Evolutionary conservation across 2,329 filamentous ascomycete species (phyloP), one percentile per base, ranked within the genome.

Genomic region (Fusarium concolor): DNA sequence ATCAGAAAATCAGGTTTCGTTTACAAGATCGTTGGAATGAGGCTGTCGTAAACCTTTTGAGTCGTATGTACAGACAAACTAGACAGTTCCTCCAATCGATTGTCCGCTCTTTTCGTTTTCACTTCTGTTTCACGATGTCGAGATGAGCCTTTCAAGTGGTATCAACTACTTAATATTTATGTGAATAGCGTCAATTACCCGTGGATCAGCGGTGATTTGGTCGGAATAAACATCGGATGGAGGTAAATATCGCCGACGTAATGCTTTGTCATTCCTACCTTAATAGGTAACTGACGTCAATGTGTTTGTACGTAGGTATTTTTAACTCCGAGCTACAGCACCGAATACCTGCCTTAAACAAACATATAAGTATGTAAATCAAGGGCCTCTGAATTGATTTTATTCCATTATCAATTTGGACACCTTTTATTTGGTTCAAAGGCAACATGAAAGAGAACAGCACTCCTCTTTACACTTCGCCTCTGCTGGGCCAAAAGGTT

Each of bases 401-500:
- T 22, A 14, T n/a, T 8, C 9, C 31, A 8, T 42, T 46, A 33
- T 37, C n/a, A 39, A 54, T 58, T 28, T 28, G 10, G n/a, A 12
- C n/a, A 22, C 33, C 15, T 9, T 33, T 29, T 31, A 5, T 37
- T 22, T 14, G 20, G 12, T n/a, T n/a, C 12, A n/a, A 41, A 43
- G 50, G 28, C 70, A 76, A 39, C 10, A 83, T 83, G 81, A 82
- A 81, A 68, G 70, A 75, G 22, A 77, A 76, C 70, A 70, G 69
- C n/a, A 76, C 78, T 24, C 68, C 75, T 26, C 77, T 85, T 35
- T 85, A 83, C 70, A 76, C 79, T 31, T 83, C 80, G 52, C 76
- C 78, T 26, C 70, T 79, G 54, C 77, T 84, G 50, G 79, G 78
- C 51, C 67, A 74, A 49, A 78, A 76, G 18, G 83, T 85, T 62